Evolutionary conservation across 2,329 filamentous ascomycete genomes (phyloP), one percentile per base, ranked within the genome.

Genomic region (Sclerotinia borealis): DNA sequence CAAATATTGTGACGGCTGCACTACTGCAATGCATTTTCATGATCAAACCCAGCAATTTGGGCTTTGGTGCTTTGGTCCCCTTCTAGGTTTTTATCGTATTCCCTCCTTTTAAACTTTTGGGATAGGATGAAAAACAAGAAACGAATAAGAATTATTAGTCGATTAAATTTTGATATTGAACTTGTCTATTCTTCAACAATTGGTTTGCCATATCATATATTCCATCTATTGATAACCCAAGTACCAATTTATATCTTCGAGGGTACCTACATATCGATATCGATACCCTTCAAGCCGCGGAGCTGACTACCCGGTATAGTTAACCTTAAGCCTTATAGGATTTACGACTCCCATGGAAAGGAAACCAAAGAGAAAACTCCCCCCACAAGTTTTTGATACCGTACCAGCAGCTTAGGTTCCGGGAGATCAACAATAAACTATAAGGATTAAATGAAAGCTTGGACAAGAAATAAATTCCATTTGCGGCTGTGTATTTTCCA

Each of bases 21-120:
- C n/a, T 56, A 62, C n/a, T 56, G 49, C 22, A 48, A 62, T 29
- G 19, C 37, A 36, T 36, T 34, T 34, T 47, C 41, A 49, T 36
- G 5, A 59, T 49, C 22, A 59, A 39, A 55, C 59, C 59, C 59
- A 55, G 59, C 59, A 25, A 47, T 61, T 55, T 56, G 59, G 59
- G 39, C 37, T 47, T 37, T 36, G 49, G 48, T 61, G 48, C 37
- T 47, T 37, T 36, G 49, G 48, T 61, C 36, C 37, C 52, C 22
- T 54, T 41, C 10, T 22, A 22, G 17, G 34, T 41, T 54, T 4
- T 19, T 37, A 43, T 56, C 19, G 19, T 17, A 31, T 31, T 43
- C 43, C 37, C 52, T 22, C 52, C n/a, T 43, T 55, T 55, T 11
- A 31, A 22, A 31, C 6, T 43, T 41, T 41, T 29, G 52, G 52